Percentiles rank a stretch among this genome's conserved stretches.
phyloP scores from a whole-genome alignment of 345 rosid species.

The Populus davidiana region DNA sequence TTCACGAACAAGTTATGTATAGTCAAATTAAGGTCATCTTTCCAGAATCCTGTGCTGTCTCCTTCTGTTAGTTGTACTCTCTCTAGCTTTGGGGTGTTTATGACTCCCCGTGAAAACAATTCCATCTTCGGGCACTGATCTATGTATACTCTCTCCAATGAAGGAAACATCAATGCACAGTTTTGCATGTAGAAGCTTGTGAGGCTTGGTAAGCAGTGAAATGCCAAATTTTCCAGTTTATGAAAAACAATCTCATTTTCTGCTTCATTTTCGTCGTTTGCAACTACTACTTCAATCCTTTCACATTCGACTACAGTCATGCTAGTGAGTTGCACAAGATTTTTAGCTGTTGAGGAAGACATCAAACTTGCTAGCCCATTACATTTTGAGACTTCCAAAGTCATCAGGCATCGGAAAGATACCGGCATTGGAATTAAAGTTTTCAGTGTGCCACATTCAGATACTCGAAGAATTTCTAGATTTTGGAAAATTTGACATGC shows the following conservation, averaged over 20 bases:
- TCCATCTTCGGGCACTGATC: conserved; percentile 7
- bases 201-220: conserved; percentile 2
- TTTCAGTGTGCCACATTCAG: neutral
- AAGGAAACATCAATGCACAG: neutral
- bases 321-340: neutral
- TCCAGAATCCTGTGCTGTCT: neutral
- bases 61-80: neutral
- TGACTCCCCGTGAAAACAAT: neutral
- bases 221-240: neutral
- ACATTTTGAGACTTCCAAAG: conserved; percentile 1
- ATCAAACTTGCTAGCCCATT: neutral
- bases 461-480: neutral
- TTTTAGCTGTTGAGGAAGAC: neutral
- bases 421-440: neutral
- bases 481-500: neutral
- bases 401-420: neutral
- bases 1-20: neutral
- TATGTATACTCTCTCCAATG: neutral
- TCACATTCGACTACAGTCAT: conserved; percentile 10
- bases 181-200: neutral
- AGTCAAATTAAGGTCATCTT: neutral
- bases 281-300: conserved; percentile 4
- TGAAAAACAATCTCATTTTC: neutral
- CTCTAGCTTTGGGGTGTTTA: conserved; percentile 4
- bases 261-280: neutral